phyloP scores from a whole-genome alignment of 2,329 filamentous ascomycete species.

The Ophiognomonia clavigignenti-juglandacearum region DNA sequence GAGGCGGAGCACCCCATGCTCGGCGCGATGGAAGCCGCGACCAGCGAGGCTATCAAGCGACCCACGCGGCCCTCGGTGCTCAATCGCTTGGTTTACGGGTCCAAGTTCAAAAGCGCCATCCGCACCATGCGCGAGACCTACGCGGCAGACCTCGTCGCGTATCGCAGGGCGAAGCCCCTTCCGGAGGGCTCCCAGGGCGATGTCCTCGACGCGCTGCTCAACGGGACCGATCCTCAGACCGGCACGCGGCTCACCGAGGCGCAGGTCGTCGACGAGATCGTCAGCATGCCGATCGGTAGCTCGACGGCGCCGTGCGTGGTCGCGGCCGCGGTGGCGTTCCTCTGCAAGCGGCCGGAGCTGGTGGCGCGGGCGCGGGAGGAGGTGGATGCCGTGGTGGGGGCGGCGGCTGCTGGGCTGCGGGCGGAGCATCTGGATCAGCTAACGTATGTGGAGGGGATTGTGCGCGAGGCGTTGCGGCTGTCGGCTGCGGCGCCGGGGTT shows the following conservation, averaged over 20 bases:
- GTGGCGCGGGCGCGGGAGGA: conserved; percentile 47
- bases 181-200: conserved; percentile 48
- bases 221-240: conserved; percentile 56
- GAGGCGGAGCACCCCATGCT: conserved; percentile 41
- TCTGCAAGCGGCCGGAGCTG: conserved; percentile 45
- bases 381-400: conserved; percentile 44
- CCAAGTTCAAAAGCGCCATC: conserved; percentile 50
- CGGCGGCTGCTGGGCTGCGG: conserved; percentile 27
- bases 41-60: conserved; percentile 51
- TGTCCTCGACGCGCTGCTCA: conserved; percentile 55
- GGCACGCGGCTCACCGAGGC: conserved; percentile 52
- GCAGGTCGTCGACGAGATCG: conserved; percentile 63
- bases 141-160: conserved; percentile 51
- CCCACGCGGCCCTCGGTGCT: conserved; percentile 46
- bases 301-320: conserved; percentile 44
- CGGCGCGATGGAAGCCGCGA: conserved; percentile 49
- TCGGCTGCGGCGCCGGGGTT: conserved; percentile 50
- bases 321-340: conserved; percentile 42
- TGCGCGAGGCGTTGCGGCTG: conserved; percentile 51
- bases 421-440: conserved; percentile 46
- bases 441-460: conserved; percentile 47
- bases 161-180: conserved; percentile 50
- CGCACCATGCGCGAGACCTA: conserved; percentile 46
- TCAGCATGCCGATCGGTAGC: conserved; percentile 59
- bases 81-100: conserved; percentile 46